Evolutionary conservation across 495 filamentous ascomycete genomes (phyloP).

Genomic region (Beverwykella pulmonaria): DNA sequence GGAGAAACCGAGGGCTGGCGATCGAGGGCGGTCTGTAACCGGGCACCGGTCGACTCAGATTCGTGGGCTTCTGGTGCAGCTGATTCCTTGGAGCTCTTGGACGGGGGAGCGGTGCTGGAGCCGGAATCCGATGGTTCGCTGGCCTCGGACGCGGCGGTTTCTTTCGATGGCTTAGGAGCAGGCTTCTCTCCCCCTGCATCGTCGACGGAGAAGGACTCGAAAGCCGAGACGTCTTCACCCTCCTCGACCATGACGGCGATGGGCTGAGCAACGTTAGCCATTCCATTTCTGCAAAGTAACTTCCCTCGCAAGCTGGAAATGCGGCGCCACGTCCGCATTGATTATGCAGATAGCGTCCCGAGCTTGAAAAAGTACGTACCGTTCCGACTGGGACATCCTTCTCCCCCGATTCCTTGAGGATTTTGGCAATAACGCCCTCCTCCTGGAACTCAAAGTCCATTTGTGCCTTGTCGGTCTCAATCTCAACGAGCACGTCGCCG

Average conservation of each 20-base stretch:
- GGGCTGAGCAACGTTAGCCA: constrained; percentile 65
- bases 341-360: not conserved
- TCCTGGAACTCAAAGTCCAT: constrained; percentile 99
- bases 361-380: constrained; percentile 53
- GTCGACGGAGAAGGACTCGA: constrained; percentile 82
- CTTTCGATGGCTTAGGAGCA: constrained; percentile 60
- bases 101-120: constrained; percentile 61
- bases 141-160: constrained; percentile 64
- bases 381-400: constrained; percentile 95
- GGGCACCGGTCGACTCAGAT: constrained; percentile 72
- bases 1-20: constrained; percentile 73
- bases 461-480: constrained; percentile 99
- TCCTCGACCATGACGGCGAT: constrained; percentile 96
- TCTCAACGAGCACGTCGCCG: constrained; percentile 98
- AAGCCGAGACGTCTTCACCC: constrained; percentile 79
- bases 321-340: not conserved
- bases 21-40: constrained; percentile 79
- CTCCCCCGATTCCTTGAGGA: constrained; percentile 88
- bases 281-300: not conserved
- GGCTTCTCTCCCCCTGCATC: constrained; percentile 87
- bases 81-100: constrained; percentile 53
- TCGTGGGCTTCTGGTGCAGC: constrained; percentile 61
- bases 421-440: constrained; percentile 92
- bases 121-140: constrained; percentile 59
- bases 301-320: not conserved